Base-by-base conservation (phyloP, 2,329 filamentous ascomycete genomes). In the Clathrospora elynae region DNA sequence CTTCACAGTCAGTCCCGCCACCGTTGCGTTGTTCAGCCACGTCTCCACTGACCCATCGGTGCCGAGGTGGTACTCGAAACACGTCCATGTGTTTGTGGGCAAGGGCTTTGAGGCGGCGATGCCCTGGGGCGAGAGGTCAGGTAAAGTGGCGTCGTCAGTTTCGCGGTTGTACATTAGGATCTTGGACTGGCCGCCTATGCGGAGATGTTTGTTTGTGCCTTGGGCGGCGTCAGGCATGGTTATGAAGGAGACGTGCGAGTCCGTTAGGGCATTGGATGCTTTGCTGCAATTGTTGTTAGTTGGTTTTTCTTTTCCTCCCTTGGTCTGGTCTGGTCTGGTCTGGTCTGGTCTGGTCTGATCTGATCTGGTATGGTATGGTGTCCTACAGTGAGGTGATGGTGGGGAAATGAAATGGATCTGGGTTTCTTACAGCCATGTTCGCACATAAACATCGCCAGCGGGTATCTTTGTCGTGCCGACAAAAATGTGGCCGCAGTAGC, bases 91-190 rank as follows among this genome's bases (percentile, higher is more conserved):
- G 44, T 73, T 74, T 2, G 78, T 72, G 0, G 79, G 73, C 20
- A 84, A 74, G 2, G 75, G 68, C 2, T 64, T 69, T 3, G 80
- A 83, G 1, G 78, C 63, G 1, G 79, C 78, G 36, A 83, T 80
- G 9, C 81, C 81, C 17, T 81, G 71, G 0, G 81, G 81, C 0
- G 78, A 82, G 13, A 84, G 76, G 42, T 83, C 79, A 0, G 81
- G 81, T 0, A 84, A 76, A 1, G 81, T 84, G 0, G 81, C 81
- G 47, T 84, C 81, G 62, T 84, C 80, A 11, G 75, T 75, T 58
- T 84, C 81, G 62, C 80, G 80, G 73, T 84, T 84, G 73, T 79
- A 84, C 80, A 84, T 83, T 22, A 84, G 66, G 59, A 84, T 83
- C 51, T 77, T 74, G 68, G 69, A 77, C 65, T 83, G 81, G 4